Percentiles rank a stretch among this genome's conserved stretches.
Conservation (phyloP, 2,329 filamentous ascomycete species). For the Diatrype stigma region DNA sequence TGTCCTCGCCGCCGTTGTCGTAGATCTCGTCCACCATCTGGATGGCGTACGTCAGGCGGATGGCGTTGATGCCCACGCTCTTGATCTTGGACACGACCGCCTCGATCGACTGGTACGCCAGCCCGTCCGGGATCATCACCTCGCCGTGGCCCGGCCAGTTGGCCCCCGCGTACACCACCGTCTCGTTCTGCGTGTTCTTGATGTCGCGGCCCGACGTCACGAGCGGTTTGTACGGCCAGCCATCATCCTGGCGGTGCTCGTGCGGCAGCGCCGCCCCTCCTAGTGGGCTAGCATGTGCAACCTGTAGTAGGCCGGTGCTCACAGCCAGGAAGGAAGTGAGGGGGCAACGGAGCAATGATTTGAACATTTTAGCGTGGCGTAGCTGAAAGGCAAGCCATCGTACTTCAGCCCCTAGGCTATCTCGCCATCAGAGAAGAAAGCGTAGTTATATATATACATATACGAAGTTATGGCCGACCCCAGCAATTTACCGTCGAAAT, state of each 20-base stretch:
- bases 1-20: constrained; percentile 41
- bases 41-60: constrained; percentile 60
- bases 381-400: neutral
- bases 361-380: neutral
- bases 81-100: constrained; percentile 53
- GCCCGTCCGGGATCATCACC: constrained; percentile 61
- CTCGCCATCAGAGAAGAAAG: too few species aligned
- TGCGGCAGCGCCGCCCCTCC: too few species aligned
- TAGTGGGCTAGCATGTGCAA: constrained; percentile 16
- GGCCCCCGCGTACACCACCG: constrained; percentile 48
- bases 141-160: constrained; percentile 61
- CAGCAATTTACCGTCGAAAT: too few species aligned
- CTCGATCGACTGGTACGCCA: constrained; percentile 56
- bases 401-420: too few species aligned
- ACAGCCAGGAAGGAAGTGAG: constrained; percentile 21
- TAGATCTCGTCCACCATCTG: constrained; percentile 60
- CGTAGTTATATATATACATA: too few species aligned
- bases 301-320: constrained; percentile 14
- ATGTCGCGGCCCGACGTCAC: constrained; percentile 38
- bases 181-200: constrained; percentile 36
- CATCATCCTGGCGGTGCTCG: constrained; percentile 8
- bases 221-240: constrained; percentile 31
- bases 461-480: too few species aligned
- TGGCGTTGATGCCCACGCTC: constrained; percentile 57
- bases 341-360: neutral